These are phyloP conservation scores for Iodosphaeria phyllophila DNA, from an alignment of 2,329 filamentous ascomycete genomes.

Conservation along the genomic window DNA sequence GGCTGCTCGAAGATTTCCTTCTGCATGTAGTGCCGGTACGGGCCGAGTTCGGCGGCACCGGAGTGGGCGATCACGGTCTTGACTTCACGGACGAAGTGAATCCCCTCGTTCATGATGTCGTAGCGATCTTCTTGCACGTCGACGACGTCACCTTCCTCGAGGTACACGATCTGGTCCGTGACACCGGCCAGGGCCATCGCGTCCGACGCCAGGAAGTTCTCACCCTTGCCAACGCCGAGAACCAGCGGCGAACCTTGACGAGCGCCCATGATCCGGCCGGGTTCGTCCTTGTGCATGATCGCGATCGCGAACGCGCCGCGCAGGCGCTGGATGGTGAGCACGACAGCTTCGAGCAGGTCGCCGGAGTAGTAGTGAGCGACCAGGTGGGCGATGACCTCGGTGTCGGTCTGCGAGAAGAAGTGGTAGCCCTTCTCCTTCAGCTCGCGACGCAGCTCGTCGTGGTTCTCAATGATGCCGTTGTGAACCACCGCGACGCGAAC, in stretches of 20 bases:
- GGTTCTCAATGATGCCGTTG: conserved; percentile 99
- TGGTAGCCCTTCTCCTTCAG: conserved; percentile 88
- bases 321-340: conserved; percentile 74
- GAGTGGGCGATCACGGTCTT: conserved; percentile 97
- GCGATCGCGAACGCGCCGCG: conserved; percentile 91
- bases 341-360: conserved; percentile 91
- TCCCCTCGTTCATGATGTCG: conserved; percentile 92
- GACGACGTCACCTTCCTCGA: conserved; percentile 97
- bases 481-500: conserved; percentile 86
- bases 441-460: conserved; percentile 94
- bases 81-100: conserved; percentile 83
- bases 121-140: conserved; percentile 97
- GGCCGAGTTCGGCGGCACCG: conserved; percentile 99
- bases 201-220: conserved; percentile 98
- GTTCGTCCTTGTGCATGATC: conserved; percentile 96
- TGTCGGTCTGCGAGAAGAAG: conserved; percentile 98
- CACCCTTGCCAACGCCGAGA: conserved; percentile 92
- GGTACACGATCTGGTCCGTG: conserved; percentile 99
- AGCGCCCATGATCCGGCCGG: conserved; percentile 91
- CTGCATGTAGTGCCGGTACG: conserved; percentile 99
- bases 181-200: conserved; percentile 97
- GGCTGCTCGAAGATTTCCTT: conserved; percentile 99
- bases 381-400: conserved; percentile 96
- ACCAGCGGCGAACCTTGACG: conserved; percentile 96
- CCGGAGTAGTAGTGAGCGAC: too few species aligned